A percentile compares a stretch with the other conserved stretches of the same genome.
Evolutionary conservation across 345 rosid genomes (phyloP).

Genomic region (Anastatica hierochuntica): DNA sequence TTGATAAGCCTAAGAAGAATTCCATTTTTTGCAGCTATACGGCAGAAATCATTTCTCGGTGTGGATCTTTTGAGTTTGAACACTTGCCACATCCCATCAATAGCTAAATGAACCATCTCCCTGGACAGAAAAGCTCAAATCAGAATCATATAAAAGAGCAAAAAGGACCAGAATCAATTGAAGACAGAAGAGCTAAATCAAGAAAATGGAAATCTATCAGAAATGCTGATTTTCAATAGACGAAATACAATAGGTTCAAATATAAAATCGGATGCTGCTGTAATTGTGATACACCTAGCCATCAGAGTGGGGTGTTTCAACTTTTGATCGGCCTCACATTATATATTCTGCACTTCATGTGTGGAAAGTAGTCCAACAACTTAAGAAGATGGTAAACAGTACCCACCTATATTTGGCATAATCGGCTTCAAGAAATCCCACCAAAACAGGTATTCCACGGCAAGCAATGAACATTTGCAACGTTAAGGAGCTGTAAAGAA

Average conservation of each 20-base stretch:
- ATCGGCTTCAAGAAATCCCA: constrained; percentile 93
- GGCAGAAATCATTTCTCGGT: constrained; percentile 88
- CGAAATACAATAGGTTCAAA: not conserved
- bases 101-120: constrained; percentile 99
- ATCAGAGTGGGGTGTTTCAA: too few relatives aligned
- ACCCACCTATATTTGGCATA: constrained; percentile 89
- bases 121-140: constrained; percentile 40
- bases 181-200: too few relatives aligned
- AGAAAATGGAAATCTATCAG: too few relatives aligned
- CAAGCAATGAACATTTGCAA: constrained; percentile 98
- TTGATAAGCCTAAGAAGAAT: constrained; percentile 75
- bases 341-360: too few relatives aligned
- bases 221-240: too few relatives aligned
- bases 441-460: constrained; percentile 89
- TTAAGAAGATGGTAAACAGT: constrained; percentile 1
- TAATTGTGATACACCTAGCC: constrained; percentile 1
- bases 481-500: constrained; percentile 72
- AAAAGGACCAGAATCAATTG: too few relatives aligned
- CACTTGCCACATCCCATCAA: constrained; percentile 99
- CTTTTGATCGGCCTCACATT: too few relatives aligned
- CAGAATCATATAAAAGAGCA: constrained; percentile 17
- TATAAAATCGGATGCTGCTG: not conserved
- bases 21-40: constrained; percentile 94
- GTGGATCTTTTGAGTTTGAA: constrained; percentile 94
- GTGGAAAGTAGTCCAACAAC: constrained; percentile 5